Percentiles rank a stretch among this genome's conserved stretches.
Conservation (phyloP, 768 basidiomycete genomes). For the Hygrophorus russula region DNA sequence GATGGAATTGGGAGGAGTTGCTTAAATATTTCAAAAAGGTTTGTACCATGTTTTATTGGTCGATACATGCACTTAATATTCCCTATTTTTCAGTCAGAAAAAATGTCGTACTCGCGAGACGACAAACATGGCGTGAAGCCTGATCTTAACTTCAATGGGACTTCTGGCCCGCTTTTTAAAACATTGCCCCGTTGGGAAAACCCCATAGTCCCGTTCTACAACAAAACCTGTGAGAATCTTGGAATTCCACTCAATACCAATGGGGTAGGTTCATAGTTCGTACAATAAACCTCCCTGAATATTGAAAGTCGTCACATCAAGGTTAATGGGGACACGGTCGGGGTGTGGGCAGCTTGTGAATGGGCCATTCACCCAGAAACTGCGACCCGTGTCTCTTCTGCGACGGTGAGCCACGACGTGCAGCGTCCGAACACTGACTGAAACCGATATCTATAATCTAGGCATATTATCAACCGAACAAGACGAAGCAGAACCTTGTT, state of each 20-base stretch:
- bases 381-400: background rate
- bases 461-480: no score
- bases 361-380: background rate
- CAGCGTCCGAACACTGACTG: no score
- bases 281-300: no score
- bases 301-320: no score
- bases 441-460: no score
- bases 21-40: conserved; percentile 6
- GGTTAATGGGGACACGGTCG: background rate
- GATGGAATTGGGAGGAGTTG: conserved; percentile 9
- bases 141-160: conserved; percentile 1
- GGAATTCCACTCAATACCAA: background rate
- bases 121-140: background rate
- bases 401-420: background rate
- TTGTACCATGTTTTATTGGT: background rate
- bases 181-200: background rate
- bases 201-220: background rate
- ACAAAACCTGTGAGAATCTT: background rate
- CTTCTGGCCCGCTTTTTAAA: conserved; percentile 5
- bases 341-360: background rate
- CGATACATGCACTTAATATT: background rate
- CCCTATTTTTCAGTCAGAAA: background rate
- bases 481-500: background rate
- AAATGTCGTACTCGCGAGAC: no score
- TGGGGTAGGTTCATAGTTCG: no score